These are phyloP conservation scores for Melocanna baccifera DNA, from an alignment of 176 grass and related monocot genomes.

Conservation along the genomic window DNA sequence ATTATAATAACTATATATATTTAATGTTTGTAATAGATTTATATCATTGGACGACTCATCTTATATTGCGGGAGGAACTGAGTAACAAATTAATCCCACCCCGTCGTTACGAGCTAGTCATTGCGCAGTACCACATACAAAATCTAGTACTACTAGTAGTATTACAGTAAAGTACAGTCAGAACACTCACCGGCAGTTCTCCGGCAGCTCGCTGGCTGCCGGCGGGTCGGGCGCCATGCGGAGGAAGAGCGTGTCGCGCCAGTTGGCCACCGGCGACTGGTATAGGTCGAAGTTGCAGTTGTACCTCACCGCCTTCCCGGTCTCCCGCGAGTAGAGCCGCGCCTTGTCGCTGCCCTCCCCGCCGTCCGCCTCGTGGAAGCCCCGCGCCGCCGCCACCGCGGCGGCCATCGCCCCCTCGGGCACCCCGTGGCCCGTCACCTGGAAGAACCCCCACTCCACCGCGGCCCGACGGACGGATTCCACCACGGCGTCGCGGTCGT, in stretches of 20 bases:
- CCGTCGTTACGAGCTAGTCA: neutral
- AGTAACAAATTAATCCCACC: neutral
- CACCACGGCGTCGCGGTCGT: neutral
- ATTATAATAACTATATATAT: no score
- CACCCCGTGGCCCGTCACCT: conserved; percentile 55
- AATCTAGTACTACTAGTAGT: neutral
- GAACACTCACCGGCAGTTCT: conserved; percentile 34
- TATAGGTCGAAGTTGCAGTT: no score
- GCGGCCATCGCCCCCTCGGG: conserved; percentile 1
- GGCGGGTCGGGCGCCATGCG: conserved; percentile 57
- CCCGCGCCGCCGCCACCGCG: neutral
- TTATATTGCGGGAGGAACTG: no score
- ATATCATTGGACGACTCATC: no score
- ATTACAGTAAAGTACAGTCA: neutral
- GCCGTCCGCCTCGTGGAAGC: conserved; percentile 45
- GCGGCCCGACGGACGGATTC: conserved; percentile 19
- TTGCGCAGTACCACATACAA: no score
- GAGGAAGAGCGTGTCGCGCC: conserved; percentile 36
- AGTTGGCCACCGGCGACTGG: no score
- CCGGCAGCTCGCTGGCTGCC: conserved; percentile 32
- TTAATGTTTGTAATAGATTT: no score
- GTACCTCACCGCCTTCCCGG: conserved; percentile 42
- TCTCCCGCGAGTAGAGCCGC: conserved; percentile 54
- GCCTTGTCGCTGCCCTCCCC: conserved; percentile 47
- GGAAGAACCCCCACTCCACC: conserved; percentile 57